Base-by-base conservation (phyloP, 2,329 filamentous ascomycete species). In the Metarhizium guizhouense region DNA sequence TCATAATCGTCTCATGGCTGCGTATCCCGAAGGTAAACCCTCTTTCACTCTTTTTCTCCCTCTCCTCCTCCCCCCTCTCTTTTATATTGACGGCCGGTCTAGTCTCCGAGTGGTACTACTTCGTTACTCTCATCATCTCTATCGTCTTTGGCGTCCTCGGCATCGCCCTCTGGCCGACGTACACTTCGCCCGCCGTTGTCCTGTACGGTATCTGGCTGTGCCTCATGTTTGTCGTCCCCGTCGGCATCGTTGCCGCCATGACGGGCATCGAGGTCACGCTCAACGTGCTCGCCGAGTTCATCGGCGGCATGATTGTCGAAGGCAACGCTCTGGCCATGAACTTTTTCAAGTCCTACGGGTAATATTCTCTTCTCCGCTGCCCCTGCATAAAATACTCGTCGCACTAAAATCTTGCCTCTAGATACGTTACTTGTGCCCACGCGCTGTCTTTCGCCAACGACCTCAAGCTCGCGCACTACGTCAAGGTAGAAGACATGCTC, bases 31-130 rank as follows among this genome's bases (percentile, higher is more conserved):
- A 60, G 57, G 57, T 56, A 43, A 43, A n/a, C 20, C 25, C n/a
- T 3, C 34, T n/a, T 25, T 49, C 16, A 11, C 32, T 14, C 4
- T 30, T 6, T 29, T 14, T 7, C 40, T n/a, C 16, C 11, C 25
- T 48, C 10, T n/a, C 16, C 20, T 11, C 4, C 34, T 4, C 30
- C 25, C 10, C n/a, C 2, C 18, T 11, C 7, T 11, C 7, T 34
- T 7, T 34, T 11, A 34, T 34, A 11, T 1, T 34, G 32, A 34
- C 10, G 32, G 32, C 32, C 10, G 6, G 8, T 34, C 1, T 13
- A 58, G 72, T 75, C 0, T 74, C 76, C 0, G 74, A 77, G 50
- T 77, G 74, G 74, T 77, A 74, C 73, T 79, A 77, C 58, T 52
- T 72, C 14, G 56, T 67, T 7, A 60, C 63, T 6, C 64, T 71